Base-by-base conservation (phyloP, 805 yeast species). In the Millerozyma miso region DNA sequence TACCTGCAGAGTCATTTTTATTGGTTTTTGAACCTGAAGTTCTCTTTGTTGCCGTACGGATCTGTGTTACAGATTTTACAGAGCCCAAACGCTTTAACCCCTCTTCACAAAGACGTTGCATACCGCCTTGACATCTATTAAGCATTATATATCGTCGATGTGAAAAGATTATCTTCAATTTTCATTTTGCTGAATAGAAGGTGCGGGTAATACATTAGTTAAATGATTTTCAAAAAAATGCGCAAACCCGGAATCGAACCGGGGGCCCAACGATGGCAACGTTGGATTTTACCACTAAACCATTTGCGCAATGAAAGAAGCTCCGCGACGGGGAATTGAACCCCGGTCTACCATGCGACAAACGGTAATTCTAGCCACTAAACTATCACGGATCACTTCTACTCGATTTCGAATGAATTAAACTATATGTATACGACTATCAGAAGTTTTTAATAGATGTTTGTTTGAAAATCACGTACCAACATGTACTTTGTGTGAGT, bases 1-100 rank as follows among this genome's bases (percentile, higher is more conserved):
- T 81, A 72, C 99, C 99, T 3, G 88, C 88, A 13, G 99, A 90
- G 63, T 90, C 97, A 60, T 85, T 84, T 80, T 85, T 90, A 52
- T 85, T 86, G 14, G 97, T 86, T 67, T 81, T 86, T n/a, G 97
- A 88, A 54, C 97, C 97, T 16, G 95, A 88, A 5, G 93, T 97
- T 61, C 82, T 85, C 67, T 93, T 93, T 13, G 97, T 88, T 19
- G 99, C 96, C 16, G 81, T 81, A 76, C 99, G 88, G 12, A 88
- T 79, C 46, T 74, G 81, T 17, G 16, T 35, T 13, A 45, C 8
- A 32, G 19, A 33, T 23, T 23, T 23, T 10, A 23, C 29, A 23
- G 29, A 6, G 10, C 29, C 29, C 29, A 23, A 23, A 23, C 10
- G 29, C 10, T 7, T 7, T 23, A 23, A 10, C 6, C 29, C 29